Conservation (phyloP, 2,329 filamentous ascomycete species). For the Cytospora mali region DNA sequence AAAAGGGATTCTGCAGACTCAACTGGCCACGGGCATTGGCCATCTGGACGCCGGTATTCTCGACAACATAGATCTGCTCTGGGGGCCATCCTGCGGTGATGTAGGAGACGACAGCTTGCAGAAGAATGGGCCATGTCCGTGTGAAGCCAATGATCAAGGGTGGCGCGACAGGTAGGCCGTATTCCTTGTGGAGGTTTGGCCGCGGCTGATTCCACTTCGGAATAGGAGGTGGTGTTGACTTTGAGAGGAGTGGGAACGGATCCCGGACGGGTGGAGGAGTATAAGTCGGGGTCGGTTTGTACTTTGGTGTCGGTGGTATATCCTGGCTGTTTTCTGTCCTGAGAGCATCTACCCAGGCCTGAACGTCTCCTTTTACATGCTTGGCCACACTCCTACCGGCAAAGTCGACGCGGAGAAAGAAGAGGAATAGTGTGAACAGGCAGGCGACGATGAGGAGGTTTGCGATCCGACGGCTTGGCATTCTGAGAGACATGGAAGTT, state of each 20-base stretch:
- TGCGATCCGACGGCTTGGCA: slow-evolving; percentile 10
- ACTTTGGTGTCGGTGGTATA: slow-evolving; percentile 22
- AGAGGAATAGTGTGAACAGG: slow-evolving; percentile 7
- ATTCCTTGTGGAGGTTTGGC: slow-evolving; percentile 42
- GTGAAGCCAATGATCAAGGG: slow-evolving; percentile 64
- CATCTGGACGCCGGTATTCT: slow-evolving; percentile 60
- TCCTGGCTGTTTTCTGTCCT: not conserved
- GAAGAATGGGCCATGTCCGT: slow-evolving; percentile 55
- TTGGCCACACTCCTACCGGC: not conserved
- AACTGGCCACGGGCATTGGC: slow-evolving; percentile 53
- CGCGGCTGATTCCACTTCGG: slow-evolving; percentile 48
- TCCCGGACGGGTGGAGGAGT: slow-evolving; percentile 41
- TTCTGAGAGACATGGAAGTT: slow-evolving; percentile 9
- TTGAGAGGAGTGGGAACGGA: slow-evolving; percentile 46
- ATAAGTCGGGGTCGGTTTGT: slow-evolving; percentile 34
- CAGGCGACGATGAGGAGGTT: slow-evolving; percentile 11
- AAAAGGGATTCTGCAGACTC: slow-evolving; percentile 58
- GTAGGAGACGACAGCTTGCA: slow-evolving; percentile 59
- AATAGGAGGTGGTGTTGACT: slow-evolving; percentile 43
- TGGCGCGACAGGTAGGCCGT: slow-evolving; percentile 44
- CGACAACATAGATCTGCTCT: slow-evolving; percentile 58
- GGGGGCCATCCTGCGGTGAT: slow-evolving; percentile 62
- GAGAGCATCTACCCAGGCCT: slow-evolving; percentile 3
- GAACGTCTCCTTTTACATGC: slow-evolving; percentile 13
- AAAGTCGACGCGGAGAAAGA: slow-evolving; percentile 20